These are phyloP conservation scores for Tulasnella sp. DNA, from an alignment of 768 basidiomycete species.

Conservation along the genomic window DNA sequence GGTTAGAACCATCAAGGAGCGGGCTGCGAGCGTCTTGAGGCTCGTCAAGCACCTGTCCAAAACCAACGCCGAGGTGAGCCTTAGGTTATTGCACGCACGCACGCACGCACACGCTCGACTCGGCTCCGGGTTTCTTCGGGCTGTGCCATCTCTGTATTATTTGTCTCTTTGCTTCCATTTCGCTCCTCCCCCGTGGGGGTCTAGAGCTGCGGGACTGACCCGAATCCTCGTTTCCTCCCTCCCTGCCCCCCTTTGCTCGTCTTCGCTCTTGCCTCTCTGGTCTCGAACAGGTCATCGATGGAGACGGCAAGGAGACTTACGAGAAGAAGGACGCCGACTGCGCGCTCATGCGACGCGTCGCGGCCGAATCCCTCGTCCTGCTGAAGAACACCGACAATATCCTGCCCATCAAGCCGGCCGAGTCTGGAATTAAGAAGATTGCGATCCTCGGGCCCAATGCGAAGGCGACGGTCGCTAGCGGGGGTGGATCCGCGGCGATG, in stretches of 20 bases:
- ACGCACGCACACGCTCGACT: neutral
- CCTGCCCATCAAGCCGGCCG: slow-evolving; percentile 48
- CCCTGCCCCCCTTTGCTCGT: no score
- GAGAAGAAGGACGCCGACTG: slow-evolving; percentile 60
- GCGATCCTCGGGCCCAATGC: slow-evolving; percentile 69
- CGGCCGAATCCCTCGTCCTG: slow-evolving; percentile 55
- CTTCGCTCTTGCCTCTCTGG: slow-evolving; percentile 50
- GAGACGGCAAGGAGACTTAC: slow-evolving; percentile 61
- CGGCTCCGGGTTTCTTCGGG: slow-evolving; percentile 34
- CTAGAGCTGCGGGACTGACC: slow-evolving; percentile 28
- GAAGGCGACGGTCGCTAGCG: slow-evolving; percentile 61
- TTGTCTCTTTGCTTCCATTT: slow-evolving; percentile 41
- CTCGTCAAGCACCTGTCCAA: slow-evolving; percentile 66
- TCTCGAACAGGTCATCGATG: slow-evolving; percentile 39
- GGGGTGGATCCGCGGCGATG: slow-evolving; percentile 67
- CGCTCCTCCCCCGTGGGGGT: neutral
- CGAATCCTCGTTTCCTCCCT: slow-evolving; percentile 39
- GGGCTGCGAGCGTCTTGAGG: slow-evolving; percentile 31
- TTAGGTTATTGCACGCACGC: slow-evolving; percentile 27
- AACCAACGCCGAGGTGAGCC: slow-evolving; percentile 61
- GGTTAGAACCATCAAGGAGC: slow-evolving; percentile 32
- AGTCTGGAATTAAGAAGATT: slow-evolving; percentile 44
- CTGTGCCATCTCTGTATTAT: neutral
- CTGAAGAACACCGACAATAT: slow-evolving; percentile 57
- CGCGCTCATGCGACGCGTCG: slow-evolving; percentile 53